These are phyloP conservation scores for Talaromyces wortmannii DNA, from an alignment of 495 filamentous ascomycete genomes.

Conservation along the genomic window DNA sequence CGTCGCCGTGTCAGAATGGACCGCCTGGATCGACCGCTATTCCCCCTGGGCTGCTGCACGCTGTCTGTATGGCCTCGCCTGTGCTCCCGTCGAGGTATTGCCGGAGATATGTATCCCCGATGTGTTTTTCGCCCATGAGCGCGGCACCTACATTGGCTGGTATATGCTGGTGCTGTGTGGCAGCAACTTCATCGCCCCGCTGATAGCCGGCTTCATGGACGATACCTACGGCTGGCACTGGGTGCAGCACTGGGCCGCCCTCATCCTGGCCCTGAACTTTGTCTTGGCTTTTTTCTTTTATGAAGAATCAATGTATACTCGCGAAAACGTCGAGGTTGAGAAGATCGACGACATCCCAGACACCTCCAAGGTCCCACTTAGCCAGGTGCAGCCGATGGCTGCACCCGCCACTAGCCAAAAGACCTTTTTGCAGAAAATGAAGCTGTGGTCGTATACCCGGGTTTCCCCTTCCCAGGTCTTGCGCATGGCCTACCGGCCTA, in stretches of 20 bases:
- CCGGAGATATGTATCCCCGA: conserved; percentile 44
- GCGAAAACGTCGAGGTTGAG: background rate
- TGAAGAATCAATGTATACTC: conserved; percentile 38
- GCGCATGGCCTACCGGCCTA: conserved; percentile 1
- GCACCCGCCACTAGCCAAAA: background rate
- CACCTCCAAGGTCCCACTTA: background rate
- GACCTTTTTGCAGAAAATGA: conserved; percentile 5
- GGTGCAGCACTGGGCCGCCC: conserved; percentile 45
- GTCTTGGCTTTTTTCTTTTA: conserved; percentile 48
- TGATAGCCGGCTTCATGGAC: conserved; percentile 45
- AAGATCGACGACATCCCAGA: background rate
- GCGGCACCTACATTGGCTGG: conserved; percentile 43
- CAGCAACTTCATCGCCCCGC: conserved; percentile 43
- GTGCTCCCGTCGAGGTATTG: conserved; percentile 43
- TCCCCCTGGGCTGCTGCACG: conserved; percentile 44
- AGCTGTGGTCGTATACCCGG: conserved; percentile 1
- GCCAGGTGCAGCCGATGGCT: background rate
- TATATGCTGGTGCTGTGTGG: conserved; percentile 42
- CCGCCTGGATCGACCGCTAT: conserved; percentile 31
- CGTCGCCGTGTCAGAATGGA: conserved; percentile 34
- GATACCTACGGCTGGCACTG: conserved; percentile 38
- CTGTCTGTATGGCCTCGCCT: conserved; percentile 44
- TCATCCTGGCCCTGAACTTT: conserved; percentile 38
- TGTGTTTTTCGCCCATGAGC: conserved; percentile 46
- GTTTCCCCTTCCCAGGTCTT: conserved; percentile 2